Evolutionary conservation across 139 green algal genomes (phyloP).

Genomic region (Chlamydomonas schloesseri): DNA sequence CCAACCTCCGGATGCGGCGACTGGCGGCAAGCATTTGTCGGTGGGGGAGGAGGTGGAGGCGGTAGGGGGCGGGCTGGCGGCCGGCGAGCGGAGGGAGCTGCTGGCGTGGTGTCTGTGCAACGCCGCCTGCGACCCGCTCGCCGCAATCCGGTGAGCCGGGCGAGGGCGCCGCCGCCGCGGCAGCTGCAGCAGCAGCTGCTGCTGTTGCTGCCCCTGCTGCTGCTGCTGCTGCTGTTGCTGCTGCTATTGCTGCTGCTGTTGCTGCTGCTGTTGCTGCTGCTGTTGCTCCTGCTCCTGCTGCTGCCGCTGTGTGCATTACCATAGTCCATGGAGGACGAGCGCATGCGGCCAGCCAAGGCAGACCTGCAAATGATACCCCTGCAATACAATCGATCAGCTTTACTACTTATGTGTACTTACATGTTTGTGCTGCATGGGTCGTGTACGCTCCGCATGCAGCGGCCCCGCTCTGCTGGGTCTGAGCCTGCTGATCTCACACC

Average conservation of each 20-base stretch:
- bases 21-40: background rate
- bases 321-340: too few relatives aligned
- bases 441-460: background rate
- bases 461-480: slow-evolving; percentile 13
- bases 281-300: too few relatives aligned
- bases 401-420: background rate
- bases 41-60: background rate
- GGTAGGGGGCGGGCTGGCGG: background rate
- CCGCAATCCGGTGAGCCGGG: background rate
- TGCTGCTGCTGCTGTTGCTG: too few relatives aligned
- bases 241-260: too few relatives aligned
- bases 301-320: too few relatives aligned
- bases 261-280: too few relatives aligned
- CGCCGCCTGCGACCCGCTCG: slow-evolving; percentile 6
- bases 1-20: too few relatives aligned
- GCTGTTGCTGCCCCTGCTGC: background rate
- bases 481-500: background rate
- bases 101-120: slow-evolving; percentile 17
- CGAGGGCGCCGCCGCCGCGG: background rate
- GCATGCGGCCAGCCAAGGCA: too few relatives aligned
- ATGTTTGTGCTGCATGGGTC: background rate
- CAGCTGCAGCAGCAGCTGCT: background rate
- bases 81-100: slow-evolving; percentile 11
- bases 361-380: too few relatives aligned
- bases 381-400: too few relatives aligned